Base-by-base conservation (phyloP, 352 stramenopile genomes). In the Phytophthora niederhauseri region DNA sequence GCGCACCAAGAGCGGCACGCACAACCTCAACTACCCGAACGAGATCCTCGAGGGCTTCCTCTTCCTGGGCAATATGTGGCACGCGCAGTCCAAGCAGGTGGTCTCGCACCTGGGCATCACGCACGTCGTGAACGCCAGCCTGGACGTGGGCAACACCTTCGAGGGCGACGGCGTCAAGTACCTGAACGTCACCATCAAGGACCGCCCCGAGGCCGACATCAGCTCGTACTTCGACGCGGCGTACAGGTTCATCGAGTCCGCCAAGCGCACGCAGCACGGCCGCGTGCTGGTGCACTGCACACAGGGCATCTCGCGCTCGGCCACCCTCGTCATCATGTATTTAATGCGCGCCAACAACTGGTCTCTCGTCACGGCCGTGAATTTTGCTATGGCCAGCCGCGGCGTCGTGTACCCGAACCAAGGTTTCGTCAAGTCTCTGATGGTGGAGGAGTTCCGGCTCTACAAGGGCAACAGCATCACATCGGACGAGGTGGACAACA, bases 21-120 rank as follows among this genome's bases (percentile, higher is more conserved):
- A 96, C 78, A 92, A 92, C 74, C 61, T 96, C 19, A 94, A 93
- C 72, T 96, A 96, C 77, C 88, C 88, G 48, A 96, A 96, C 59
- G 88, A 96, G 64, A 92, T 96, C 56, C 72, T 96, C 34, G 88
- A 96, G 53, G 86, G 86, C 1, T 96, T 96, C 70, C 65, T 96
- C 7, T 96, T 93, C 62, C 74, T 96, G 20, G 88, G 88, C 46
- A 96, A 96, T 72, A 94, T 96, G 86, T 96, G 88, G 88, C 88
- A 96, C 69, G 88, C 87, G 19, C 85, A 95, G 71, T 89, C 76
- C 30, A 82, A 83, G 67, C 78, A 91, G 38, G 84, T 96, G 7
- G 61, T 94, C 26, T 82, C 84, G 3, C 77, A 96, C 66, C 70
- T 96, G 45, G 88, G 86, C 14, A 94, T 96, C 66, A 96, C 88